Evolutionary conservation across 2,329 filamentous ascomycete genomes (phyloP).

Genomic region (Fusarium buharicum): DNA sequence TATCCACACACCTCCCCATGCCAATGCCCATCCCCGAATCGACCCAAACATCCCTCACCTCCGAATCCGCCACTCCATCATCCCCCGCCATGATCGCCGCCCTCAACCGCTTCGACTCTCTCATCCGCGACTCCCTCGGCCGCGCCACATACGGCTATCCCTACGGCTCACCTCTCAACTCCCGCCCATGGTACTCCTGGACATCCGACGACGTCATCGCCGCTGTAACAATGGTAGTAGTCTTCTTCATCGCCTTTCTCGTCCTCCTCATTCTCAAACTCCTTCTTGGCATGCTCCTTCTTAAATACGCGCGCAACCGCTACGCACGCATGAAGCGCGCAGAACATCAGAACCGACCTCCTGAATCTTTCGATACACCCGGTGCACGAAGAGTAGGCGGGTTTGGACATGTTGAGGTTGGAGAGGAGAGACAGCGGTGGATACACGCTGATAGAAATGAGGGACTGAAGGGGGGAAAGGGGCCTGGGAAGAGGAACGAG

Average conservation of each 20-base stretch:
- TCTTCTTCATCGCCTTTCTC: conserved; percentile 87
- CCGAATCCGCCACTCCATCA: conserved; percentile 70
- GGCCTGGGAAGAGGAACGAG: conserved; percentile 65
- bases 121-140: conserved; percentile 80
- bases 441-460: conserved; percentile 89
- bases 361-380: conserved; percentile 71
- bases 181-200: conserved; percentile 63
- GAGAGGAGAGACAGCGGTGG: conserved; percentile 85
- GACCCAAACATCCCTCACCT: conserved; percentile 71
- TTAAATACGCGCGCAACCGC: conserved; percentile 80
- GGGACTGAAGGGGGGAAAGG: conserved; percentile 65
- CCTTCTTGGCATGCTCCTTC: conserved; percentile 85
- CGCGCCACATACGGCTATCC: conserved; percentile 74
- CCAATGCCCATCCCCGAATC: conserved; percentile 73
- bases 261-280: conserved; percentile 87
- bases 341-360: conserved; percentile 63
- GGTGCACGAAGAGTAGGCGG: conserved; percentile 78
- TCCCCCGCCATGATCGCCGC: conserved; percentile 82
- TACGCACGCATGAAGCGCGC: conserved; percentile 83
- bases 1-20: conserved; percentile 84
- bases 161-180: conserved; percentile 53
- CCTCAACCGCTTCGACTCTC: conserved; percentile 79
- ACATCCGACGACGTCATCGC: conserved; percentile 79
- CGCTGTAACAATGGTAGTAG: conserved; percentile 80
- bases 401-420: conserved; percentile 86